A percentile compares a stretch with the other conserved stretches of the same genome.
These are phyloP conservation scores for Vitis rotundifolia DNA, from an alignment of 164 flowering plant genomes.

Conservation along the genomic window DNA sequence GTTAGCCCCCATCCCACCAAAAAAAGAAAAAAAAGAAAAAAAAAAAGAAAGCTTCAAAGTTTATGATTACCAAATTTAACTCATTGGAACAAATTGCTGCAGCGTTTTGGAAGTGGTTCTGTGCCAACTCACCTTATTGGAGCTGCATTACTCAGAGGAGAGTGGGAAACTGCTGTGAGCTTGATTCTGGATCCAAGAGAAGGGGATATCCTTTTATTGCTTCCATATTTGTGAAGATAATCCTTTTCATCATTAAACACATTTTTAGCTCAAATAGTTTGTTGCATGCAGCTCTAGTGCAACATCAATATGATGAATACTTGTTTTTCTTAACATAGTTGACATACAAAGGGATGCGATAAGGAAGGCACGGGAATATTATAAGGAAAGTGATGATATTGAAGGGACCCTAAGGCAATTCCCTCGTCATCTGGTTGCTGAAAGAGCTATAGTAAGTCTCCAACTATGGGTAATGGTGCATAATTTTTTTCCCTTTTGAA, in stretches of 20 bases:
- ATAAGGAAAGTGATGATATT: slow-evolving; percentile 74
- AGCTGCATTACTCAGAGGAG: slow-evolving; percentile 86
- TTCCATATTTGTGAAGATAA: neutral
- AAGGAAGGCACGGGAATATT: slow-evolving; percentile 68
- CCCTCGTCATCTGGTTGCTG: slow-evolving; percentile 83
- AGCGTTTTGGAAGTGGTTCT: slow-evolving; percentile 98
- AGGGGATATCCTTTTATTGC: slow-evolving; percentile 86
- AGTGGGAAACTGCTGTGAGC: slow-evolving; percentile 77
- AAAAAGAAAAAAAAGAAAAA: too few relatives aligned
- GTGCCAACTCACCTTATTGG: slow-evolving; percentile 91
- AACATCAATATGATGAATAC: neutral
- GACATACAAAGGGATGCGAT: slow-evolving; percentile 61
- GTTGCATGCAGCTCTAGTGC: slow-evolving; percentile 1
- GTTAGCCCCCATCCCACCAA: too few relatives aligned
- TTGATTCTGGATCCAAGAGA: slow-evolving; percentile 97
- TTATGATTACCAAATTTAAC: slow-evolving; percentile 1
- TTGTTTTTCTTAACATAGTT: slow-evolving; percentile 48
- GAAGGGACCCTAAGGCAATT: slow-evolving; percentile 77
- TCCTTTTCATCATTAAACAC: neutral
- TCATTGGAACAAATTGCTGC: slow-evolving; percentile 18
- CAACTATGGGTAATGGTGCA: neutral
- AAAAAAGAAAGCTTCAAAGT: too few relatives aligned
- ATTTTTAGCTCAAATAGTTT: neutral
- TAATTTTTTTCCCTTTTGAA: neutral
- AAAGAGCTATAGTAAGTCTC: slow-evolving; percentile 81